These are phyloP conservation scores for Narthecium ossifragum DNA, from an alignment of 106 monocot species.

Conservation along the genomic window DNA sequence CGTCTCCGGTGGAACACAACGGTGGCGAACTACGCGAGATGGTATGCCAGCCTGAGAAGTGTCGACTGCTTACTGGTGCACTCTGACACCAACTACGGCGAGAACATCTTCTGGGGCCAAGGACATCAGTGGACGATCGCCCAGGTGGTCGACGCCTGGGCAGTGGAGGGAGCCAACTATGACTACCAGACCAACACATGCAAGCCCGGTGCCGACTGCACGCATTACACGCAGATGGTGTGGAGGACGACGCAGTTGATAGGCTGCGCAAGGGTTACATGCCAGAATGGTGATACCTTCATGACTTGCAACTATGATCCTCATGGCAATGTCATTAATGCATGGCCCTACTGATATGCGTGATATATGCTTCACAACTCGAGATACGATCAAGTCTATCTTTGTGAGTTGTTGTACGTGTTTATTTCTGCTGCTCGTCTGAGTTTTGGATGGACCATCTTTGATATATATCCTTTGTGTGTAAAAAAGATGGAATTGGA, in stretches of 20 bases:
- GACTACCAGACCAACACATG: constrained; percentile 26
- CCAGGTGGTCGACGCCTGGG: constrained; percentile 31
- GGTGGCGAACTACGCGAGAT: constrained; percentile 9
- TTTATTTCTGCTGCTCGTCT: no score
- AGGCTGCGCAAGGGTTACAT: constrained; percentile 30
- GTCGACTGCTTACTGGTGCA: constrained; percentile 30
- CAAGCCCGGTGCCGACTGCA: constrained; percentile 13
- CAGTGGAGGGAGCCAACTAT: constrained; percentile 22
- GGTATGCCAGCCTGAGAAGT: constrained; percentile 20
- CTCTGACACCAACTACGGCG: constrained; percentile 24
- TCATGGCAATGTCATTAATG: constrained; percentile 25
- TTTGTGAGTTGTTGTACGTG: no score
- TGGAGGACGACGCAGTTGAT: constrained; percentile 26
- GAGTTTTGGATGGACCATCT: no score
- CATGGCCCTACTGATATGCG: constrained; percentile 40
- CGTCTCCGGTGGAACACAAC: constrained; percentile 14
- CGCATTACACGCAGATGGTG: constrained; percentile 49
- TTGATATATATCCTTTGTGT: no score
- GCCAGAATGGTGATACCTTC: constrained; percentile 24
- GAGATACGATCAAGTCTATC: no score
- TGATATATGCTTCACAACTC: no score
- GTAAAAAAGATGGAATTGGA: no score
- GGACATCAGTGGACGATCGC: constrained; percentile 11
- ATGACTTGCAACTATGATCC: constrained; percentile 42
- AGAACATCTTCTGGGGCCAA: constrained; percentile 43